These are phyloP conservation scores for Fusarium solani-melongenae DNA, from an alignment of 2,329 filamentous ascomycete genomes.

Conservation along the genomic window DNA sequence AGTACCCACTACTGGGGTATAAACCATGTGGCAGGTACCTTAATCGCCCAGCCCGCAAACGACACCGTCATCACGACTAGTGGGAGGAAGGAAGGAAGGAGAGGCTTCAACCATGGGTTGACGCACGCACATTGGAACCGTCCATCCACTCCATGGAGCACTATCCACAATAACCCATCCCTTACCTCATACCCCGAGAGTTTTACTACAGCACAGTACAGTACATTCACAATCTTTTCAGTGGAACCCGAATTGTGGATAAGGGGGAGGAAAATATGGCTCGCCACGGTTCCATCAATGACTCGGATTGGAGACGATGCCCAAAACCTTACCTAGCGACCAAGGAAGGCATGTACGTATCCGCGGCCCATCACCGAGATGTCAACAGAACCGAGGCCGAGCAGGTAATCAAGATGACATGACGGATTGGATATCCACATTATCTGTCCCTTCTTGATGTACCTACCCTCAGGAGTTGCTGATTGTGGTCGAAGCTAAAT, in stretches of 20 bases:
- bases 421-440: conserved; percentile 16
- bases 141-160: not conserved
- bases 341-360: conserved; percentile 28
- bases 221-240: not conserved
- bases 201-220: conserved; percentile 15
- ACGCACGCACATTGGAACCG: not conserved
- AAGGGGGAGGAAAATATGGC: conserved; percentile 28
- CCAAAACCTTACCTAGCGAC: not conserved
- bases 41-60: conserved; percentile 19
- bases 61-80: conserved; percentile 32
- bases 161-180: conserved; percentile 4
- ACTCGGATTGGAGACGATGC: conserved; percentile 37
- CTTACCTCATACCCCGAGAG: conserved; percentile 40
- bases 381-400: conserved; percentile 15
- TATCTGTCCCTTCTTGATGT: conserved; percentile 6
- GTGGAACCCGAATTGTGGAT: conserved; percentile 43
- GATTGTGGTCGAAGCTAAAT: conserved; percentile 21
- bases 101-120: not conserved
- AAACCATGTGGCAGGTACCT: conserved; percentile 25
- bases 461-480: conserved; percentile 32
- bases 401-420: conserved; percentile 20
- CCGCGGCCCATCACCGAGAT: conserved; percentile 33
- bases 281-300: conserved; percentile 38
- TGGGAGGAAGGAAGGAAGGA: not conserved
- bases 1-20: conserved; percentile 22